Conservation (phyloP, 1,139 yeast species). For the Lodderomyces oxycetoniae region DNA sequence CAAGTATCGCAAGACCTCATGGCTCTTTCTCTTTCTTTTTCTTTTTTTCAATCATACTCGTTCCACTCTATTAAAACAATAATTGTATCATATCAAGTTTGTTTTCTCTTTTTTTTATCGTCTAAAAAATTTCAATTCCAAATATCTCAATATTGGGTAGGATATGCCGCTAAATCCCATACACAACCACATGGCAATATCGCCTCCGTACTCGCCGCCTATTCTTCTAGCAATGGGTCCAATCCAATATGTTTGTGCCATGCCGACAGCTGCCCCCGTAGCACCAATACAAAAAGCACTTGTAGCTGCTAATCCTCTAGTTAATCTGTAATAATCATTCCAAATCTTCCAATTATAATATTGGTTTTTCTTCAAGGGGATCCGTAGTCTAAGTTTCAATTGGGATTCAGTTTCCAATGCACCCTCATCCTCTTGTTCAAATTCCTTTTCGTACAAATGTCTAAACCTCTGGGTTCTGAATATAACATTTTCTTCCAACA, state of each 20-base stretch:
- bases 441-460: slow-evolving; percentile 50
- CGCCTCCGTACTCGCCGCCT: slow-evolving; percentile 59
- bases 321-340: slow-evolving; percentile 53
- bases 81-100: too few species aligned
- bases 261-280: slow-evolving; percentile 75
- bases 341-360: slow-evolving; percentile 64
- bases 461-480: slow-evolving; percentile 55
- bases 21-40: too few species aligned
- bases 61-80: too few species aligned
- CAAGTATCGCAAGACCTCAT: too few species aligned
- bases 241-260: slow-evolving; percentile 73
- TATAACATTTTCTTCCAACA: slow-evolving; percentile 69
- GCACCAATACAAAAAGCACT: slow-evolving; percentile 58
- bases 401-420: not conserved
- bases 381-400: not conserved
- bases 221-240: slow-evolving; percentile 68
- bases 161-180: slow-evolving; percentile 65
- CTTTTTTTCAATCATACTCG: too few species aligned
- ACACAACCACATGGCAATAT: slow-evolving; percentile 76
- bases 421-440: not conserved
- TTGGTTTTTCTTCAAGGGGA: slow-evolving; percentile 21
- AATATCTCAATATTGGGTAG: slow-evolving; percentile 60
- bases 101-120: too few species aligned
- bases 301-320: slow-evolving; percentile 63
- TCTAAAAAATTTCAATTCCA: slow-evolving; percentile 56